Evolutionary conservation across 2,329 filamentous ascomycete species (phyloP).

Genomic region (Pseudogymnoascus sp.): DNA sequence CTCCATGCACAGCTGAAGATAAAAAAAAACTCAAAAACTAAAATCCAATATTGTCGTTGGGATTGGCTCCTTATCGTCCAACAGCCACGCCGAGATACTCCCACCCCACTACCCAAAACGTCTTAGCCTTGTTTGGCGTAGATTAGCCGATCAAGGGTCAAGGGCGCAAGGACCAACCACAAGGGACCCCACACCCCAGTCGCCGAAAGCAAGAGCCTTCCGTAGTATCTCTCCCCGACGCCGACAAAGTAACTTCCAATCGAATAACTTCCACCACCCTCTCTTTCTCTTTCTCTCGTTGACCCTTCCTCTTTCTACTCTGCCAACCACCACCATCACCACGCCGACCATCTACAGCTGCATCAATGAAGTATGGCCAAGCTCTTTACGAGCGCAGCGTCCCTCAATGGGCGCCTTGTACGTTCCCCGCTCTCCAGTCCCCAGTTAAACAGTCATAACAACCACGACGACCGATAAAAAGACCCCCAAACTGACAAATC

Average conservation of each 20-base stretch:
- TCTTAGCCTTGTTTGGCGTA: neutral
- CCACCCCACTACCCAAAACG: neutral
- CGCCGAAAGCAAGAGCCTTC: neutral
- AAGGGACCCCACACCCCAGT: neutral
- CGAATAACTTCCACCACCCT: neutral
- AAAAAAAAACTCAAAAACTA: neutral
- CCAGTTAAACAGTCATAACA: neutral
- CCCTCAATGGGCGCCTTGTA: slow-evolving; percentile 73
- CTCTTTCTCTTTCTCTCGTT: neutral
- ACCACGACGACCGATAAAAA: neutral
- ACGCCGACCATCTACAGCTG: neutral
- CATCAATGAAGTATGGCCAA: slow-evolving; percentile 66
- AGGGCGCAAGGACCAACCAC: neutral
- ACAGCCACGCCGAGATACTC: neutral
- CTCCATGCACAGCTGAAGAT: too few species aligned
- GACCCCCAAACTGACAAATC: neutral
- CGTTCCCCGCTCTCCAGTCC: slow-evolving; percentile 24
- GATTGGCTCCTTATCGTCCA: neutral
- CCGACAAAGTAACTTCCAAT: neutral
- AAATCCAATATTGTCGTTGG: neutral
- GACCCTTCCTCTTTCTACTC: neutral
- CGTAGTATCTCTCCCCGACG: neutral
- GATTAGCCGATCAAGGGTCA: slow-evolving; percentile 5
- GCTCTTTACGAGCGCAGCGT: slow-evolving; percentile 68
- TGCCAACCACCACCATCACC: neutral